These are phyloP conservation scores for Bryum argenteum DNA, from an alignment of 225 moss, liverwort and hornwort species.

Conservation along the genomic window DNA sequence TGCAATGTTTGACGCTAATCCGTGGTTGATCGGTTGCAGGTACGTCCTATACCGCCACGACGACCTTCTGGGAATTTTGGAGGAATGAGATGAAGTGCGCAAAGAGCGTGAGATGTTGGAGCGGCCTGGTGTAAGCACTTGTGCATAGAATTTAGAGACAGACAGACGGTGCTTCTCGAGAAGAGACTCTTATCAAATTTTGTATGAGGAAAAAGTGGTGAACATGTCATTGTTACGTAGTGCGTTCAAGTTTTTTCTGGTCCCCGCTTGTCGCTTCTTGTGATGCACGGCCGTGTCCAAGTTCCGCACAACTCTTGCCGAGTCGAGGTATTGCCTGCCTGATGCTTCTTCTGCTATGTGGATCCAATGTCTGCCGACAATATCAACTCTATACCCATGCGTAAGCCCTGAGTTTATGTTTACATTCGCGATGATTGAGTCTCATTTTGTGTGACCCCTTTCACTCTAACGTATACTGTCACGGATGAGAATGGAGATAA, in stretches of 20 bases:
- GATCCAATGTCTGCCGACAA: too few relatives aligned
- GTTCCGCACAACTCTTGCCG: background rate
- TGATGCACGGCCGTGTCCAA: background rate
- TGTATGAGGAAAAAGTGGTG: slow-evolving; percentile 1
- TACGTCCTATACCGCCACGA: slow-evolving; percentile 56
- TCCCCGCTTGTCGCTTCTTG: background rate
- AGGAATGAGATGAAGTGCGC: slow-evolving; percentile 22
- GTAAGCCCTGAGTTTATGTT: too few relatives aligned
- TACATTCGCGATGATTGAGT: too few relatives aligned
- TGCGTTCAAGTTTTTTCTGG: slow-evolving; percentile 7
- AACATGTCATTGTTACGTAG: background rate
- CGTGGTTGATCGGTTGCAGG: slow-evolving; percentile 31
- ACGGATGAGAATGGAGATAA: too few relatives aligned
- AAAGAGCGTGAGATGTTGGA: slow-evolving; percentile 4
- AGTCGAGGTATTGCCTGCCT: background rate
- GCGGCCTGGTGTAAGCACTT: slow-evolving; percentile 19
- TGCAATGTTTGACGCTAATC: background rate
- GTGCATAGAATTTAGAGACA: slow-evolving; percentile 9
- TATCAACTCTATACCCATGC: too few relatives aligned
- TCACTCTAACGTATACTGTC: too few relatives aligned
- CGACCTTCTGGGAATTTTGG: slow-evolving; percentile 51
- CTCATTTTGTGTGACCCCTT: too few relatives aligned
- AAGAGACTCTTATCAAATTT: background rate
- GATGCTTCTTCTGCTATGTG: too few relatives aligned
- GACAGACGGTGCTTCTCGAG: slow-evolving; percentile 11